These are phyloP conservation scores for Paecilomyces niveus DNA, from an alignment of 2,329 filamentous ascomycete genomes.

Conservation along the genomic window DNA sequence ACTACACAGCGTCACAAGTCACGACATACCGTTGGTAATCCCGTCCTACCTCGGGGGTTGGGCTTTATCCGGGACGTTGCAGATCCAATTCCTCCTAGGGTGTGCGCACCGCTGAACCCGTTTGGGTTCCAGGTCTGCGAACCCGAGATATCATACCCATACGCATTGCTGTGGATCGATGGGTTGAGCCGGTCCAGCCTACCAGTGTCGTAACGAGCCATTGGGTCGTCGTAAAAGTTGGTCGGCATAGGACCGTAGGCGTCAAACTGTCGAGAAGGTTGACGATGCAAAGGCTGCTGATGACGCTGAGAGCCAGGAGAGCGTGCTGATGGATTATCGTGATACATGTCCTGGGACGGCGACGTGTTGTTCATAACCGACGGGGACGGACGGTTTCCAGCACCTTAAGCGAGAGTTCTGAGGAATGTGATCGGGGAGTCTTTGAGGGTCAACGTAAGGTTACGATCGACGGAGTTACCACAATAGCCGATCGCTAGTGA, in stretches of 20 bases:
- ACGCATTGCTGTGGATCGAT: constrained; percentile 51
- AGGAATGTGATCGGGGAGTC: not conserved
- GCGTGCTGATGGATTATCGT: constrained; percentile 63
- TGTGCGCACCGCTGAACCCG: constrained; percentile 59
- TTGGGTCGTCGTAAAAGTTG: constrained; percentile 66
- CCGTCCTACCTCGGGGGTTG: constrained; percentile 48
- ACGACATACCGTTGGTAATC: constrained; percentile 65
- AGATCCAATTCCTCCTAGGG: constrained; percentile 57
- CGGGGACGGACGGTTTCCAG: not conserved
- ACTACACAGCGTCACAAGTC: not conserved
- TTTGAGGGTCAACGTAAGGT: not conserved
- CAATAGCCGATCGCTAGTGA: not conserved
- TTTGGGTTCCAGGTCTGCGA: constrained; percentile 75
- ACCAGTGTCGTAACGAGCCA: constrained; percentile 49
- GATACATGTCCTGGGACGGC: constrained; percentile 47
- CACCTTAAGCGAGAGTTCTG: not conserved
- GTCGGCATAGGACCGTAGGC: constrained; percentile 59
- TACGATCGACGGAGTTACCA: not conserved
- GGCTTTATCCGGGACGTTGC: constrained; percentile 52
- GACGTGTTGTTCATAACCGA: constrained; percentile 24
- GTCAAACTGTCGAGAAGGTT: constrained; percentile 73
- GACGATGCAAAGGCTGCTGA: constrained; percentile 59
- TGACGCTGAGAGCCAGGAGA: constrained; percentile 68
- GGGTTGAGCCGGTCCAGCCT: constrained; percentile 52
- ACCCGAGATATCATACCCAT: constrained; percentile 62